These are phyloP conservation scores for Sporothrix protearum DNA, from an alignment of 2,329 filamentous ascomycete genomes.

Conservation along the genomic window DNA sequence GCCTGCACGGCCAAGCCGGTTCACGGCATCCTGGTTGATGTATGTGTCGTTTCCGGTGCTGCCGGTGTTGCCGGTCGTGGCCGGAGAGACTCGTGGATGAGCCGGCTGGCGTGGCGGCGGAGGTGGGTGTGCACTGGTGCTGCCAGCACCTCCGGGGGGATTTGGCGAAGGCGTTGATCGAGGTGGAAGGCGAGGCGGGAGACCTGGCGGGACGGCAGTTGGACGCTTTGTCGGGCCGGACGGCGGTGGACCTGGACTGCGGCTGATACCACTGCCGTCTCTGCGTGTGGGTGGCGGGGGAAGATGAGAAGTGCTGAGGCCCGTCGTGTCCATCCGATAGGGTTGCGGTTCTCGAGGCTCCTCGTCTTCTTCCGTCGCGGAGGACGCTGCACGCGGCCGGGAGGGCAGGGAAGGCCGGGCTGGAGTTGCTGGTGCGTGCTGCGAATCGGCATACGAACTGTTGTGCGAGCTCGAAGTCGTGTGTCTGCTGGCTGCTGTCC, in stretches of 20 bases:
- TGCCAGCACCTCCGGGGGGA: background rate
- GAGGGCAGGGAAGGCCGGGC: conserved; percentile 13
- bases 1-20: conserved; percentile 67
- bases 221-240: conserved; percentile 25
- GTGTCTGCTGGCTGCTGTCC: conserved; percentile 33
- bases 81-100: background rate
- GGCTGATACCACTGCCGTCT: conserved; percentile 40
- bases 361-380: conserved; percentile 32
- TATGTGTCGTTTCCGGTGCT: conserved; percentile 29
- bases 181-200: conserved; percentile 29
- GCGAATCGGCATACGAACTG: background rate
- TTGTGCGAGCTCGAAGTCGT: conserved; percentile 33
- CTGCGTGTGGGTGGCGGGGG: conserved; percentile 65
- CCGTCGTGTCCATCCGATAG: conserved; percentile 67
- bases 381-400: conserved; percentile 10
- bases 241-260: conserved; percentile 33
- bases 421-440: conserved; percentile 15
- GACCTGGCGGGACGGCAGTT: conserved; percentile 21
- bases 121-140: conserved; percentile 30
- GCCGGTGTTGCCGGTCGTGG: background rate
- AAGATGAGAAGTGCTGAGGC: conserved; percentile 63
- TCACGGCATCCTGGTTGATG: conserved; percentile 57
- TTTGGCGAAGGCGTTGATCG: conserved; percentile 20
- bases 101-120: conserved; percentile 19
- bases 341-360: conserved; percentile 55